Evolutionary conservation across 352 stramenopile species (phyloP).

Genomic region (Aphanomyces euteiches): DNA sequence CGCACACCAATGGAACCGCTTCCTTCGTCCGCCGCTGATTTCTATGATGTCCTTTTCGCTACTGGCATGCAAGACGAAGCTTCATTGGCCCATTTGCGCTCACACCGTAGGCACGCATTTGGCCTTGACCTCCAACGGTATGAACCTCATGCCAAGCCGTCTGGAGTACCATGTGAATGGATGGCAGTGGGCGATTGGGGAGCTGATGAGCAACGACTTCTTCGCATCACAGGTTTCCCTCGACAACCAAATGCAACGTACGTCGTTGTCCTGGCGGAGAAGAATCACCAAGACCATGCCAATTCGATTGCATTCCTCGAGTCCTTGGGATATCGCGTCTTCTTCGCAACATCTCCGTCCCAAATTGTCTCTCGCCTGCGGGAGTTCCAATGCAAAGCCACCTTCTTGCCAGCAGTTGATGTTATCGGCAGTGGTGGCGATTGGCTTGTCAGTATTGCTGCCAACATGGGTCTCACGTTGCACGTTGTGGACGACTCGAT

Average conservation of each 20-base stretch:
- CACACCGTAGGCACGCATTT: slow-evolving; percentile 11
- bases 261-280: not conserved
- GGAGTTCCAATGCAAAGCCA: slow-evolving; percentile 13
- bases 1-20: not conserved
- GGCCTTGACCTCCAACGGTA: not conserved
- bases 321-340: not conserved
- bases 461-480: slow-evolving; percentile 21
- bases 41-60: slow-evolving; percentile 20
- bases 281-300: not conserved
- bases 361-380: not conserved
- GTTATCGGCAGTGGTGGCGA: slow-evolving; percentile 14
- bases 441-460: not conserved
- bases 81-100: not conserved
- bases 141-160: not conserved
- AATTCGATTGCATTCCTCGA: not conserved
- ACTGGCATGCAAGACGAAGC: not conserved
- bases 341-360: not conserved
- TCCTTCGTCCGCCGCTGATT: not conserved
- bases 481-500: slow-evolving; percentile 4
- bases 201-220: slow-evolving; percentile 7
- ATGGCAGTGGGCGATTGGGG: slow-evolving; percentile 17
- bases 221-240: not conserved
- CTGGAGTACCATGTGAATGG: not conserved
- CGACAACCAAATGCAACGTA: not conserved
- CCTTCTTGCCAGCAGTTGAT: slow-evolving; percentile 15